These are phyloP conservation scores for Neonectria sp. DNA, from an alignment of 2,329 filamentous ascomycete species.

Conservation along the genomic window DNA sequence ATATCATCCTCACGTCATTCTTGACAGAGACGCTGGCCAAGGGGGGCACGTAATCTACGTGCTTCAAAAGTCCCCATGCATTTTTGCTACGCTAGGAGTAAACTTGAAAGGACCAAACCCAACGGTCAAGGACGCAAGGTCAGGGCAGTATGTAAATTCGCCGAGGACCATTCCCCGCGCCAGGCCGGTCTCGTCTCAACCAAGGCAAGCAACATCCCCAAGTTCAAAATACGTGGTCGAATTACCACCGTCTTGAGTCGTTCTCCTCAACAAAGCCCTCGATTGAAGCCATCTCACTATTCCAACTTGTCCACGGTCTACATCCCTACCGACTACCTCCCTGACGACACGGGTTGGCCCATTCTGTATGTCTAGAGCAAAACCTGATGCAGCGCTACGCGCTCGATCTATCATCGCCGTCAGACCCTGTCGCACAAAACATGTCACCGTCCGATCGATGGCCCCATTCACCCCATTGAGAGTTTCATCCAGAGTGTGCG, in stretches of 20 bases:
- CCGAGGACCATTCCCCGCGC: too few relatives aligned
- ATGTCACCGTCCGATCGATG: not conserved
- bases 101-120: not conserved
- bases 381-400: constrained; percentile 1
- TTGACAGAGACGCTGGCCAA: not conserved
- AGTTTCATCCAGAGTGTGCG: not conserved
- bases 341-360: constrained; percentile 17
- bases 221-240: not conserved
- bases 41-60: not conserved
- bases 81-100: not conserved
- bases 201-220: not conserved
- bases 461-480: not conserved
- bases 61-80: not conserved
- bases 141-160: too few relatives aligned
- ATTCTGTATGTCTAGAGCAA: constrained; percentile 13
- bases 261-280: not conserved
- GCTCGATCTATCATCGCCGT: not conserved
- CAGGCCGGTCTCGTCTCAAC: too few relatives aligned
- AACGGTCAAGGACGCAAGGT: not conserved
- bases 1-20: not conserved
- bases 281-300: not conserved
- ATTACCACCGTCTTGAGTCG: not conserved
- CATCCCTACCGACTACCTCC: not conserved
- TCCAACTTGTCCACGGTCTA: constrained; percentile 4
- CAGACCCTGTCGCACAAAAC: not conserved